Evolutionary conservation across 306 rosid species (phyloP), one percentile per base, ranked within the genome.

Genomic region (Delonix regia): DNA sequence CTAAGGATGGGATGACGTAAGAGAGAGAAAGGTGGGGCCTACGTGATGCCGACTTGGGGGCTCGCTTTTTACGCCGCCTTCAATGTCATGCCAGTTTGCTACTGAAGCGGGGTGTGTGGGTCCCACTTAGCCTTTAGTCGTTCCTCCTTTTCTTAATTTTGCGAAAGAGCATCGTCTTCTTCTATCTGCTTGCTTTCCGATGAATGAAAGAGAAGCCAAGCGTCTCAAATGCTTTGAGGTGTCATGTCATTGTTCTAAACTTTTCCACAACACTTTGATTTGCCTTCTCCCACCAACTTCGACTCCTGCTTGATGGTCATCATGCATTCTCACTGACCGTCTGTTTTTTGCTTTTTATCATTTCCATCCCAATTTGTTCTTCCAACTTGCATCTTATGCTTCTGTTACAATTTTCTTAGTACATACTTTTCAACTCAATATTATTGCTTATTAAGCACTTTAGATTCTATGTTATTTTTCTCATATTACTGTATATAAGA

Each of bases 1-100:
- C 79, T 11, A 69, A 69, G 56, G 75, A 67, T 14, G 34, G 64
- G 69, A 67, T 53, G 81, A 71, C 53, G 76, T 59, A 45, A 81
- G 80, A 59, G 47, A 52, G 52, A 51, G 52, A 38, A 27, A 59
- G 78, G 8, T 12, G 18, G 18, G 51, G 14, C 41, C 41, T 36
- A 1, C 0, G 77, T 6, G 75, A 63, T 77, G 76, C 77, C 38
- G 61, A 65, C 78, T 39, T 65, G 30, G 71, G 68, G 14, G 44
- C 42, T 78, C 75, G 41, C 78, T 79, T 75, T 61, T 38, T 27
- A 77, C 81, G 87, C 81, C 84, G 84, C 84, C 87, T 83, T 83
- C 79, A 69, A 78, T 53, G 78, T 74, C n/a, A n/a, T 51, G 62
- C 47, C 48, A 33, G 36, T 6, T 69, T 18, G 25, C 21, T 19